Evolutionary conservation across 116 monocot species (phyloP), one percentile per base, ranked within the genome.

Genomic region (Dioscorea cayenensis): DNA sequence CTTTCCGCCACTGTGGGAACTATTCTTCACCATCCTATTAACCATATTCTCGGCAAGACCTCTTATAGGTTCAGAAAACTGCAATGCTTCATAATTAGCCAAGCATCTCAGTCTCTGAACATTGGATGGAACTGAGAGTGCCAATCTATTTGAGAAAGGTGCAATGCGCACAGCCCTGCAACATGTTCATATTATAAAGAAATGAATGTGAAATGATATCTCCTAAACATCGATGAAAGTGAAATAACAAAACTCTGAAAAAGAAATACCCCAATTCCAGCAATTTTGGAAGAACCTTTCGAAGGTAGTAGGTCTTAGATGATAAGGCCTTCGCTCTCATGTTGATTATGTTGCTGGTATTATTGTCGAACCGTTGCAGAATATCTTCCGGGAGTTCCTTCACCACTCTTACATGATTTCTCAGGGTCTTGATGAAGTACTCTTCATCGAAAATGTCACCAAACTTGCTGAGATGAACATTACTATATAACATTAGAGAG

Each of bases 361-460:
- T 99, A 71, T 89, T 81, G 75, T 99, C 88, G 71, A 94, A 99
- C 17, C 76, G 74, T 68, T 84, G 74, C 49, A 99, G 80, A 52
- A 89, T 51, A 64, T 87, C 99, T 69, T 82, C 76, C 36, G 99
- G 94, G 51, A 99, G 88, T 72, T 83, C 88, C 74, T 80, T 88
- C n/a, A 94, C 94, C 51, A 99, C 81, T 63, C 85, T 82, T 63
- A 99, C 81, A 78, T 91, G 88, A 80, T 78, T 72, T 72, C 74
- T 88, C 10, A 99, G 86, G 63, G 78, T 80, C 29, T 84, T 80
- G 48, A 85, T 91, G 79, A 94, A 99, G 76, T 91, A 89, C 9
- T 94, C 94, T 77, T 99, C 99, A 78, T 99, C 99, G 85, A 99
- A 99, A 63, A 99, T 99, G 22, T 99, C 99, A 10, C 83, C 81